A percentile compares a stretch with the other conserved stretches of the same genome.
These are phyloP conservation scores for Pichia ethanolica DNA, from an alignment of 805 yeast species.

Conservation along the genomic window DNA sequence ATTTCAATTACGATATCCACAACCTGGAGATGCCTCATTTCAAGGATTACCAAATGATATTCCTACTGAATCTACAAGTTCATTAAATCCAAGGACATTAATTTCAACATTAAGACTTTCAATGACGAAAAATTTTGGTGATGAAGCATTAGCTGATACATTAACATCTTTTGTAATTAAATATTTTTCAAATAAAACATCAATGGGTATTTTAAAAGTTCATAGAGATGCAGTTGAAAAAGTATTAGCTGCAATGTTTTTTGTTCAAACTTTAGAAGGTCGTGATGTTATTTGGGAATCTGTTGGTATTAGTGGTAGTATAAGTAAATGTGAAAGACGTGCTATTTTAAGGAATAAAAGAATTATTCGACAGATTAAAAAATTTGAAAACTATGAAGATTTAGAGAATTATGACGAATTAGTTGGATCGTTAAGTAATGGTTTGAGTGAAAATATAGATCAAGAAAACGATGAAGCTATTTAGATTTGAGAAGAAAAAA, in stretches of 20 bases:
- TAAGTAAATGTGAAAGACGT: conserved; percentile 69
- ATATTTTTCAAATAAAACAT: conserved; percentile 74
- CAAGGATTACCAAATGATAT: conserved; percentile 16
- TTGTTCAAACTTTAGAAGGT: conserved; percentile 46
- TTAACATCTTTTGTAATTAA: conserved; percentile 36
- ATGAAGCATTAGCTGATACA: conserved; percentile 59
- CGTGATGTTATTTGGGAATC: conserved; percentile 49
- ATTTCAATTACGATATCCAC: conserved; percentile 72
- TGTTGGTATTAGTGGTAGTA: conserved; percentile 76
- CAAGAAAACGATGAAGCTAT: neutral
- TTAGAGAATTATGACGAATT: neutral
- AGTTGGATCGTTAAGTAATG: neutral
- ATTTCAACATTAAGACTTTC: conserved; percentile 46
- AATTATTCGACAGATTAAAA: neutral
- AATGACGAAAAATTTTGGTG: conserved; percentile 67
- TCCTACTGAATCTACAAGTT: conserved; percentile 35
- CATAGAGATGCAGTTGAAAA: conserved; percentile 54
- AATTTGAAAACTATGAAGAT: neutral
- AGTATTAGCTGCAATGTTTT: conserved; percentile 59
- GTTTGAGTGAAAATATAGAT: neutral
- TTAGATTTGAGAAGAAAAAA: too few species aligned
- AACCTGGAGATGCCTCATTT: conserved; percentile 8
- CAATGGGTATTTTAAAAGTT: conserved; percentile 79
- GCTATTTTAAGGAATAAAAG: conserved; percentile 46
- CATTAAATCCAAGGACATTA: conserved; percentile 43